A percentile compares a stretch with the other conserved stretches of the same genome.
These are phyloP conservation scores for Auriscalpium vulgare DNA, from an alignment of 768 basidiomycete species.

Conservation along the genomic window DNA sequence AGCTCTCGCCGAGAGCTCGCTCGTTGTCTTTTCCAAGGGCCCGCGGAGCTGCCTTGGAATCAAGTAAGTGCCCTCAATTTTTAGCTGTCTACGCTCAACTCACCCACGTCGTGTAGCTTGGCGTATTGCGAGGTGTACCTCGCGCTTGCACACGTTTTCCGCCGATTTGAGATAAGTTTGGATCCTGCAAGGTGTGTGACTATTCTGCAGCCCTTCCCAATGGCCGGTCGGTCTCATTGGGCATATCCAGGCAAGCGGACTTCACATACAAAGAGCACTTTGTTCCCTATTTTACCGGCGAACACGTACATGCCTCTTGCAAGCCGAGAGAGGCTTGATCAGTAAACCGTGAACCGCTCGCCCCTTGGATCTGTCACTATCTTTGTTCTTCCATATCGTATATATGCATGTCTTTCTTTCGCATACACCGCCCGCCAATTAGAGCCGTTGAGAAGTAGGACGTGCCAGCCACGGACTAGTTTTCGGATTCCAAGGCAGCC, in stretches of 20 bases:
- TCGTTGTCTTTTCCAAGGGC: background rate
- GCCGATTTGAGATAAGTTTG: background rate
- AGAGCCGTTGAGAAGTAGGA: no score
- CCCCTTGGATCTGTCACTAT: no score
- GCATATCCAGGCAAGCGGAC: background rate
- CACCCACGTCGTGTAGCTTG: background rate
- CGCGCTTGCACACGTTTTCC: background rate
- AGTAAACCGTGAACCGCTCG: no score
- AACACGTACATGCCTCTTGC: slow-evolving; percentile 1
- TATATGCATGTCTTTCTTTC: no score
- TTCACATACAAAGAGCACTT: slow-evolving; percentile 1
- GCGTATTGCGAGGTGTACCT: slow-evolving; percentile 2
- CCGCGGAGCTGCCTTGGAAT: background rate
- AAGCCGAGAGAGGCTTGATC: background rate
- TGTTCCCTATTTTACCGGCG: slow-evolving; percentile 1
- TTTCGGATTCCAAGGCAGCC: no score
- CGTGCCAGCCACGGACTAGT: no score
- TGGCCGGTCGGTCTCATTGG: no score
- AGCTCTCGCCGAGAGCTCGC: background rate
- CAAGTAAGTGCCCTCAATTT: background rate
- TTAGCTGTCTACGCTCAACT: background rate
- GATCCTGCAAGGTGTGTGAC: background rate
- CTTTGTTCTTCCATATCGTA: no score
- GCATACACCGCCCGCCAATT: no score
- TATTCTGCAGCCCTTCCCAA: no score